Percentiles rank a stretch among this genome's conserved stretches.
These are phyloP conservation scores for Monosporascus cannonballus DNA, from an alignment of 2,329 filamentous ascomycete genomes.

Conservation along the genomic window DNA sequence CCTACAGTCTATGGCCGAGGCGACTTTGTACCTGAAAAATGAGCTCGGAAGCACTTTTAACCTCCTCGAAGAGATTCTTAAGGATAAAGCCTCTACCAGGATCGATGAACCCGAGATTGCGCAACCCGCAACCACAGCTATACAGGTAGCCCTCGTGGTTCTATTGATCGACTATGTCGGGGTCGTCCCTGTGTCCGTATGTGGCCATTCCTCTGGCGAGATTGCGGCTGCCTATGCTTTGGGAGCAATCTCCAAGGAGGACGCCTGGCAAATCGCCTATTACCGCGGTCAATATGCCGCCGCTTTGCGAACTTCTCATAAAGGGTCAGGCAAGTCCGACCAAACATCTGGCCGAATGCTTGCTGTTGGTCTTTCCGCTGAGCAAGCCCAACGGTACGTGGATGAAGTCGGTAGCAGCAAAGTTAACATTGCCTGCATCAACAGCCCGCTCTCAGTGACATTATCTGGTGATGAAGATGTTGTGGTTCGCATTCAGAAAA, in stretches of 20 bases:
- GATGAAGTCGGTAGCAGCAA: slow-evolving; percentile 2
- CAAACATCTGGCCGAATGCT: slow-evolving; percentile 13
- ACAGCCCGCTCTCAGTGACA: slow-evolving; percentile 17
- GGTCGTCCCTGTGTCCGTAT: slow-evolving; percentile 17
- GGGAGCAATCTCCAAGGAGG: slow-evolving; percentile 15
- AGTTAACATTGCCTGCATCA: slow-evolving; percentile 16
- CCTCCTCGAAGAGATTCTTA: slow-evolving; percentile 29
- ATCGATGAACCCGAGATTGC: slow-evolving; percentile 28
- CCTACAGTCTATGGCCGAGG: slow-evolving; percentile 19
- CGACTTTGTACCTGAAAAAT: slow-evolving; percentile 21
- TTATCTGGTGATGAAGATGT: slow-evolving; percentile 16
- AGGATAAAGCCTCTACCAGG: slow-evolving; percentile 14
- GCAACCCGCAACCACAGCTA: slow-evolving; percentile 24
- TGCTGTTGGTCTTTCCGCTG: slow-evolving; percentile 10
- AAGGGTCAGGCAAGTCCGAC: neutral
- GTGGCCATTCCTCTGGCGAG: slow-evolving; percentile 31
- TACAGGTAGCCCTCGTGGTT: slow-evolving; percentile 26
- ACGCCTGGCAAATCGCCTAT: slow-evolving; percentile 12
- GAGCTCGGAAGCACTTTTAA: slow-evolving; percentile 16
- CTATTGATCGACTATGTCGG: slow-evolving; percentile 18
- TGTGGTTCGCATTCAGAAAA: slow-evolving; percentile 9
- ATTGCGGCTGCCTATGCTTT: slow-evolving; percentile 27
- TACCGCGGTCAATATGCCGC: slow-evolving; percentile 14
- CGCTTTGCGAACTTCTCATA: neutral
- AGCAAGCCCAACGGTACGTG: slow-evolving; percentile 8